phyloP scores from a whole-genome alignment of 768 basidiomycete species.

The Russula ochroleuca region DNA sequence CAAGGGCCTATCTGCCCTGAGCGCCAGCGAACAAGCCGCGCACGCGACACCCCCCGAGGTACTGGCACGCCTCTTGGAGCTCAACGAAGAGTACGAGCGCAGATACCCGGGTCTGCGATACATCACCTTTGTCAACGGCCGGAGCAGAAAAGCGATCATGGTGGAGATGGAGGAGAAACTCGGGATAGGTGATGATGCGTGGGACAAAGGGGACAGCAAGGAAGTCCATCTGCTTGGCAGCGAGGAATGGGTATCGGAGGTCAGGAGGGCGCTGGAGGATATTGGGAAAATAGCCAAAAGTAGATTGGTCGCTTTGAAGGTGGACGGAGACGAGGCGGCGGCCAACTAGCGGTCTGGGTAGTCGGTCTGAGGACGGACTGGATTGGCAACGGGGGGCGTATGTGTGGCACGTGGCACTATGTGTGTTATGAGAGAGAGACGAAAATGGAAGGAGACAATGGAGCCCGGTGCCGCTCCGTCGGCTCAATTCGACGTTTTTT shows the following conservation, averaged over 20 bases:
- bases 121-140: conserved; percentile 90
- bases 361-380: no score
- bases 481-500: background rate
- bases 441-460: background rate
- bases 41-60: conserved; percentile 68
- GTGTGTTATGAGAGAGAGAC: background rate
- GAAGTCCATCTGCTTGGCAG: conserved; percentile 38
- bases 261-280: conserved; percentile 67
- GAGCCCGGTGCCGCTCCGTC: no score
- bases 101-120: conserved; percentile 74
- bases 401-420: no score
- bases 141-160: conserved; percentile 64
- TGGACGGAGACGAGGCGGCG: conserved; percentile 32
- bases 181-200: conserved; percentile 43
- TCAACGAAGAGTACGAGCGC: conserved; percentile 75
- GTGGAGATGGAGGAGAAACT: conserved; percentile 76
- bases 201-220: conserved; percentile 41
- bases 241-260: conserved; percentile 59
- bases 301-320: conserved; percentile 48
- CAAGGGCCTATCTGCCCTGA: conserved; percentile 67
- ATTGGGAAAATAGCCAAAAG: conserved; percentile 74
- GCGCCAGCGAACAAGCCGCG: conserved; percentile 71
- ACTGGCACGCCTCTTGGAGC: conserved; percentile 61
- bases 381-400: no score
- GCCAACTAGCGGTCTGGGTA: background rate